Conservation (phyloP, 225 moss, liverwort and hornwort species). For the Bryum argenteum region DNA sequence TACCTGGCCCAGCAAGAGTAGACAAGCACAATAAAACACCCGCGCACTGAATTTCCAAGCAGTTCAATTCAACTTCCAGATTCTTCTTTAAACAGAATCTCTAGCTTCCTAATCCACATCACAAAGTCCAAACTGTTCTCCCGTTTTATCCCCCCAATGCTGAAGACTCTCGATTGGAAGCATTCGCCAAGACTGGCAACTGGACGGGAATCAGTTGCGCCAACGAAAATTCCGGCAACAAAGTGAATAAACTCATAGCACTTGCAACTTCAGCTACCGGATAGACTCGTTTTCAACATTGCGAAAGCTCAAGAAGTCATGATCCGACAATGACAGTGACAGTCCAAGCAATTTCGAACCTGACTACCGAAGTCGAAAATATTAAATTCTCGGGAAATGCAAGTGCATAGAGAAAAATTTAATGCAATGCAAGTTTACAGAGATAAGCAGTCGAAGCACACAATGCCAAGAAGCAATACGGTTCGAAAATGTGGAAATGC, state of each 20-base stretch:
- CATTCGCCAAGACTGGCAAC: slow-evolving; percentile 4
- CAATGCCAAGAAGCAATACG: background rate
- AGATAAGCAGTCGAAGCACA: no score
- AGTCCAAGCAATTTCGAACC: background rate
- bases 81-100: slow-evolving; percentile 8
- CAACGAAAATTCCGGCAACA: background rate
- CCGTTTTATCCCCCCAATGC: background rate
- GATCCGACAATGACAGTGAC: background rate
- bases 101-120: background rate
- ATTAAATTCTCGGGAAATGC: background rate
- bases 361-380: background rate
- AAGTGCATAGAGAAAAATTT: background rate
- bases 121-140: background rate
- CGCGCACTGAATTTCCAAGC: slow-evolving; percentile 5
- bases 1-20: slow-evolving; percentile 28
- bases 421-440: background rate
- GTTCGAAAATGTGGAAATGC: slow-evolving; percentile 13
- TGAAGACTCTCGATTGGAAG: no score
- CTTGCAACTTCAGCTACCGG: slow-evolving; percentile 5
- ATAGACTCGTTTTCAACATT: background rate
- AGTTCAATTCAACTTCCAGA: slow-evolving; percentile 17
- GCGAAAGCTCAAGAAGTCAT: background rate
- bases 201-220: background rate
- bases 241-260: slow-evolving; percentile 10
- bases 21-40: slow-evolving; percentile 7